phyloP scores from a whole-genome alignment of 108 stramenopile genomes.

The Nitzschia palea region DNA sequence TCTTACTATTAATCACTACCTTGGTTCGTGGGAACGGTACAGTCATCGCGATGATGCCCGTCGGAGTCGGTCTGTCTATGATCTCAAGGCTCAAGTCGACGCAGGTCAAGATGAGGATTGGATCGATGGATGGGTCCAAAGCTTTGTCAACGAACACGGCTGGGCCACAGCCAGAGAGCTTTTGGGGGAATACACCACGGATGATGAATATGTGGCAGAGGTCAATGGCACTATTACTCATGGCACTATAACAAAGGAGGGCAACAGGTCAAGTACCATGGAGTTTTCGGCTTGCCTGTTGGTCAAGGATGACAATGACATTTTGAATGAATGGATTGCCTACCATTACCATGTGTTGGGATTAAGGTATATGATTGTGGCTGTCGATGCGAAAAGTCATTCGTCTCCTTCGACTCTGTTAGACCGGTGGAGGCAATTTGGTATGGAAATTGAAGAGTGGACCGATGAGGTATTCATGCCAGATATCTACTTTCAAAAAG shows the following conservation, averaged over 20 bases:
- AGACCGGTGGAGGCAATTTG: slow-evolving; percentile 21
- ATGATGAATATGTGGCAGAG: not conserved
- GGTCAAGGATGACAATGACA: slow-evolving; percentile 43
- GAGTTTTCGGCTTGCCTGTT: slow-evolving; percentile 39
- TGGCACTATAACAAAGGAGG: not conserved
- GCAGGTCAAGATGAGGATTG: slow-evolving; percentile 20
- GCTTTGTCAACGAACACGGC: slow-evolving; percentile 23
- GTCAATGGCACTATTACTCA: not conserved
- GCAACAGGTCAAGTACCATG: not conserved
- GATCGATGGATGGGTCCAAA: slow-evolving; percentile 26
- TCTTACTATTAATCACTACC: slow-evolving; percentile 17
- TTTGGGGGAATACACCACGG: not conserved
- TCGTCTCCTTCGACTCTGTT: slow-evolving; percentile 9
- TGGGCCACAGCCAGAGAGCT: slow-evolving; percentile 13
- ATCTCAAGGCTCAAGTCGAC: slow-evolving; percentile 15
- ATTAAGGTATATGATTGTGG: slow-evolving; percentile 34
- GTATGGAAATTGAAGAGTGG: slow-evolving; percentile 38
- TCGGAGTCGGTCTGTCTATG: slow-evolving; percentile 24
- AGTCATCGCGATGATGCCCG: slow-evolving; percentile 30
- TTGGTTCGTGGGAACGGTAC: slow-evolving; percentile 43
- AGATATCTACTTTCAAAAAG: slow-evolving; percentile 19
- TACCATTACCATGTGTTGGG: slow-evolving; percentile 46
- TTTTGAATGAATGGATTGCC: slow-evolving; percentile 51
- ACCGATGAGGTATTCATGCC: slow-evolving; percentile 41
- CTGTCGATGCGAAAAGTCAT: slow-evolving; percentile 28